Base-by-base conservation (phyloP, 129 eudicot species). In the Oenanthe sinensis region DNA sequence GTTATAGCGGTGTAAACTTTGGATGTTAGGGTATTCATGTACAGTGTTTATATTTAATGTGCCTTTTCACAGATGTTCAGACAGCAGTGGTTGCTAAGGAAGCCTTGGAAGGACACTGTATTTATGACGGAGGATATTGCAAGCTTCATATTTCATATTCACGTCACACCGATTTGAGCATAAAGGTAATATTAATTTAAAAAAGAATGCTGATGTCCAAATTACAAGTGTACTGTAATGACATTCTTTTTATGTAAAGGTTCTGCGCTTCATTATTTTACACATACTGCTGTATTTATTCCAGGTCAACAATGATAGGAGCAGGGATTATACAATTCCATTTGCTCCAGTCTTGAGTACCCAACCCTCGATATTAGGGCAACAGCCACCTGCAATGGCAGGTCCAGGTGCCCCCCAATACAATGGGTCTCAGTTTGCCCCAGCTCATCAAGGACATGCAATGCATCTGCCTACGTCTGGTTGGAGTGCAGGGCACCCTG, bases 101-200 rank as follows among this genome's bases (percentile, higher is more conserved):
- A 75, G 84, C 97, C 46, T 84, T 95, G 86, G 98, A 95, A 84
- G 98, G 98, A 13, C 98, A 95, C 84, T 95, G 96, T 88, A 95
- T 95, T 74, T 95, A 95, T 74, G 97, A 95, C 63, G 98, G 98
- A 84, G 98, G 98, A 48, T 95, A 81, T 82, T 95, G 98, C 94
- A 95, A 91, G 85, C 97, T 95, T 78, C 98, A 95, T 76, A 76
- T 95, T 43, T 88, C 98, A 0, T 95, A 95, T 86, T 95, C 98
- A 19, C 96, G 98, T 69, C 98, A 95, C 87, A 90, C 97, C 76
- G 98, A 95, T 84, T 82, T 95, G 65, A 91, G 98, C 77, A 95
- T 95, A 60, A 95, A 95, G 93, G 98, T 94, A 83, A 24, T 68
- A 16, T 12, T 30, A 49, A 13, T 28, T 13, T 14, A 46, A 26